These are phyloP conservation scores for Cladosporium sp. DNA, from an alignment of 2,329 filamentous ascomycete species.

Conservation along the genomic window DNA sequence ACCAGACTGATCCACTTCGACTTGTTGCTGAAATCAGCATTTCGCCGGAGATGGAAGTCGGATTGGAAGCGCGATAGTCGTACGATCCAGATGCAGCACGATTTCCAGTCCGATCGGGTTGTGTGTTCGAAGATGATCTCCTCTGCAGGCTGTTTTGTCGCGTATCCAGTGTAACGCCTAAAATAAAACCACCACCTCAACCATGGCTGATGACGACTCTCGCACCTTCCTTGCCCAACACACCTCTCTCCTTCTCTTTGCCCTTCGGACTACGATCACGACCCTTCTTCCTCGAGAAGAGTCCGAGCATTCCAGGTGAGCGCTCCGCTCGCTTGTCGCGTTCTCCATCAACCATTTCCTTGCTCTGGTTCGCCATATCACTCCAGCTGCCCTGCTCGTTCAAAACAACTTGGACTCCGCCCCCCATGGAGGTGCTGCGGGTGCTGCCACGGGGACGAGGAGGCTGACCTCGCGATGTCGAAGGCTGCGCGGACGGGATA, in stretches of 20 bases:
- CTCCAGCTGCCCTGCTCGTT: slow-evolving; percentile 90
- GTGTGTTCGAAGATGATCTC: not conserved
- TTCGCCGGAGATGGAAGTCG: not conserved
- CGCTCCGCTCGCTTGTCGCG: slow-evolving; percentile 38
- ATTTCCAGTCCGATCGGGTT: not conserved
- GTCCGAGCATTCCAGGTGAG: slow-evolving; percentile 83
- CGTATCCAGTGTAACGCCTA: not conserved
- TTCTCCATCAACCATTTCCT: slow-evolving; percentile 59
- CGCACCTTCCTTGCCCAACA: slow-evolving; percentile 92
- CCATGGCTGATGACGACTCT: slow-evolving; percentile 48
- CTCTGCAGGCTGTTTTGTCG: not conserved
- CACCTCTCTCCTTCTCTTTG: slow-evolving; percentile 73
- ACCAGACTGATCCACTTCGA: not conserved
- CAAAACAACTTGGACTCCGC: slow-evolving; percentile 86
- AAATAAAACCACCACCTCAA: not conserved
- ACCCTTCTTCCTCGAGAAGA: slow-evolving; percentile 86
- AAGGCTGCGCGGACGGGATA: slow-evolving; percentile 21
- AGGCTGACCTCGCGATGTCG: slow-evolving; percentile 22
- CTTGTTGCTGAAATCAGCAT: not conserved
- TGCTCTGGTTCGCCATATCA: slow-evolving; percentile 80
- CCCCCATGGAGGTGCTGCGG: slow-evolving; percentile 73
- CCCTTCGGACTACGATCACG: slow-evolving; percentile 83
- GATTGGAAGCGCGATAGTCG: too few relatives aligned
- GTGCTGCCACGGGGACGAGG: slow-evolving; percentile 60
- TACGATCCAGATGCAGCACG: too few relatives aligned